Evolutionary conservation across 371 early-diverging fungal species (phyloP), one percentile per base, ranked within the genome.

Genomic region (Mortierella sp.): DNA sequence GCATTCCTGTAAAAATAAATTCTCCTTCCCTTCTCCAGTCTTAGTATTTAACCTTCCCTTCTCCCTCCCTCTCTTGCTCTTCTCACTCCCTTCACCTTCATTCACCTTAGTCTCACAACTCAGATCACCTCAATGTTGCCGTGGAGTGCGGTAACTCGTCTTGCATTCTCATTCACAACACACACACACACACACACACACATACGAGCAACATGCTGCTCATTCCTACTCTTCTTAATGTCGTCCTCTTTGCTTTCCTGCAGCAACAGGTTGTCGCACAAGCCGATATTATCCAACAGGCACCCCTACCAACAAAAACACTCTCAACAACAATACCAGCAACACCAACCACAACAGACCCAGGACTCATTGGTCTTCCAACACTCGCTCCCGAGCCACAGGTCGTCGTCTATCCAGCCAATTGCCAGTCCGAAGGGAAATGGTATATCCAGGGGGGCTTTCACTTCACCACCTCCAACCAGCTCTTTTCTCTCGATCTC

Each of bases 371-470:
- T 67, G 67, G 67, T 67, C 67, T 67, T 2, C 50, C 77, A 3
- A 46, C 73, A 14, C 44, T 28, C 21, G 14, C 77, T n/a, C 14
- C 67, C 9, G 54, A 24, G 16, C 76, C 76, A 40, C 19, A 26
- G 3, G 46, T 61, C 24, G 74, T 48, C 8, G 76, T 72, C 34
- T 75, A 69, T 37, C 73, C 82, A 19, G 79, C 82, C n/a, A 67
- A 48, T 6, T 59, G 79, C 2, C 64, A 64, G 50, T 57, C 61
- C 3, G 51, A 72, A 5, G 79, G 79, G 10, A 82, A 57, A 9
- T 82, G 82, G 79, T 82, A 69, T 16, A 75, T 82, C 24, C 72
- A 76, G 46, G 79, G 82, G 2, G 78, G 82, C 9, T 75, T 50
- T 43, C 10, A 44, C 6, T 9, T 16, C 21, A 37, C 44, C 6